These are phyloP conservation scores for Cutaneotrichosporon mucoides DNA, from an alignment of 1,284 basidiomycete species.

Conservation along the genomic window DNA sequence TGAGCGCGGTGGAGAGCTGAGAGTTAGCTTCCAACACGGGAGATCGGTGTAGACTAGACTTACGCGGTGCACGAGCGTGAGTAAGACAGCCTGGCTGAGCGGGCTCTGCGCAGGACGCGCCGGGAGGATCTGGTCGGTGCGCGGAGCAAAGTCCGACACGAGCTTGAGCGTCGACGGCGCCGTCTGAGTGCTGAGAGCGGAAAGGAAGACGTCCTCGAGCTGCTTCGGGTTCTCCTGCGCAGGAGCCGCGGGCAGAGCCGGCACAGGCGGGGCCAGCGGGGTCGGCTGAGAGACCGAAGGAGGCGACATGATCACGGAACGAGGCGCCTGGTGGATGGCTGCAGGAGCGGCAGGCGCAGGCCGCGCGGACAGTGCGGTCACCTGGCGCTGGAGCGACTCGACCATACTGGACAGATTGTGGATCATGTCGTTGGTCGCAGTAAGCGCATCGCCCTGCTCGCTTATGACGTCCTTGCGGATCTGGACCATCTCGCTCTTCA, in stretches of 20 bases:
- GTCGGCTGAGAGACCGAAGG: neutral
- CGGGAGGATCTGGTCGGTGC: conserved; percentile 22
- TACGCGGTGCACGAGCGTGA: conserved; percentile 39
- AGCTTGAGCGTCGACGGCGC: conserved; percentile 24
- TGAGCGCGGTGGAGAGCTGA: conserved; percentile 25
- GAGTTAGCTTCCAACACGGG: neutral
- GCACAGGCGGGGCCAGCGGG: neutral
- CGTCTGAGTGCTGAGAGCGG: conserved; percentile 21
- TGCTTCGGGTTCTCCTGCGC: neutral
- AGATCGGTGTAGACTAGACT: conserved; percentile 7
- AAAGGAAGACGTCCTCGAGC: conserved; percentile 36
- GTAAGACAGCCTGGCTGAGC: conserved; percentile 35
- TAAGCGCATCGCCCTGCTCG: conserved; percentile 20
- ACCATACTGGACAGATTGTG: conserved; percentile 22
- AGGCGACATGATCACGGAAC: conserved; percentile 3
- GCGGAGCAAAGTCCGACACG: conserved; percentile 21
- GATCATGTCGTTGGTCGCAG: conserved; percentile 18
- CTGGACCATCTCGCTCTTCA: conserved; percentile 41
- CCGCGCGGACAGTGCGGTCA: conserved; percentile 21
- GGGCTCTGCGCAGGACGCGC: conserved; percentile 15
- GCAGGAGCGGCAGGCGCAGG: conserved; percentile 1
- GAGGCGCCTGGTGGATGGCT: neutral
- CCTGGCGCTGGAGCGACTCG: conserved; percentile 28
- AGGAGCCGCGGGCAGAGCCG: neutral
- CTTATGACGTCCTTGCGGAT: conserved; percentile 23